Percentiles rank a stretch among this genome's conserved stretches.
These are phyloP conservation scores for Gossypium bickii DNA, from an alignment of 345 rosid genomes.

Conservation along the genomic window DNA sequence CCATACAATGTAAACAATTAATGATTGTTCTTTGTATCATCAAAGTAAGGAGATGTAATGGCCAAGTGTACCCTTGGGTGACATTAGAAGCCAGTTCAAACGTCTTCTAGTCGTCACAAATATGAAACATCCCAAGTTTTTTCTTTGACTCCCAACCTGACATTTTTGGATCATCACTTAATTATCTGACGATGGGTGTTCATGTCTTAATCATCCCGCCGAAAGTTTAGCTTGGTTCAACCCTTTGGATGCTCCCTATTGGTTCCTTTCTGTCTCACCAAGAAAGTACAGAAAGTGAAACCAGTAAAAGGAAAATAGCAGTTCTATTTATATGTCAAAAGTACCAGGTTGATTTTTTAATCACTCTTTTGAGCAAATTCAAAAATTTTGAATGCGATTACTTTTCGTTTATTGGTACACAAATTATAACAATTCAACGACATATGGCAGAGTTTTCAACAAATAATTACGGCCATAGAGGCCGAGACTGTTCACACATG, in stretches of 20 bases:
- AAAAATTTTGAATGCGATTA: no score
- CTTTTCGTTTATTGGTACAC: background rate
- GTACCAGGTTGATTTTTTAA: no score
- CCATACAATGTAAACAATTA: no score
- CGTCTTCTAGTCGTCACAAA: background rate
- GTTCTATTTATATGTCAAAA: no score
- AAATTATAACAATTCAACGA: background rate
- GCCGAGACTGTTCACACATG: background rate
- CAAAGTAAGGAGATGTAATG: background rate
- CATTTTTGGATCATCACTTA: conserved; percentile 6
- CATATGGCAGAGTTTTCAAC: background rate
- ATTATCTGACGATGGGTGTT: no score
- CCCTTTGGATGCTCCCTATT: background rate
- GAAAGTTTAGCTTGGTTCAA: background rate
- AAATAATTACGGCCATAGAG: background rate
- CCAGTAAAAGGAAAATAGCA: no score
- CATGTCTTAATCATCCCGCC: background rate
- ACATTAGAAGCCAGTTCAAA: background rate
- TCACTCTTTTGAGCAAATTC: no score
- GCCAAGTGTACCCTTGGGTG: conserved; percentile 10
- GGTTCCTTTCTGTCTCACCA: background rate
- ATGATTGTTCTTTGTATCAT: no score
- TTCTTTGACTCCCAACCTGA: conserved; percentile 8
- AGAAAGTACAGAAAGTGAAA: background rate
- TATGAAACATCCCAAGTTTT: background rate